Percentiles rank a stretch among this genome's conserved stretches.
phyloP scores from a whole-genome alignment of 495 filamentous ascomycete genomes.

The Thermochaetoides thermophila region DNA sequence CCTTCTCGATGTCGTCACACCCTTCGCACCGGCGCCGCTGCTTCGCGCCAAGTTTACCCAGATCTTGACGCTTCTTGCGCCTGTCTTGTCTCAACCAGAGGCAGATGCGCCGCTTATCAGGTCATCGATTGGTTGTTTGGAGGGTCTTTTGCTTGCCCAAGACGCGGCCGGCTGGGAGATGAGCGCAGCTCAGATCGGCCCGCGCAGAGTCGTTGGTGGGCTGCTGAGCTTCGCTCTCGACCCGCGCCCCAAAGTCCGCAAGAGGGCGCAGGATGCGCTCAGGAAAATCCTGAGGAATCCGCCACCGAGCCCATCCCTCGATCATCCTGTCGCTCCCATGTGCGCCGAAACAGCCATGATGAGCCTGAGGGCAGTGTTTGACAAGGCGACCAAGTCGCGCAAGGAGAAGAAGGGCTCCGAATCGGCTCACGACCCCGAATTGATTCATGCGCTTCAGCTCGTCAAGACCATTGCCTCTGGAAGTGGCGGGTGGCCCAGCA shows the following conservation, averaged over 20 bases:
- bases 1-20: conserved; percentile 80
- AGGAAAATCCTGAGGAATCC: conserved; percentile 65
- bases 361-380: conserved; percentile 54
- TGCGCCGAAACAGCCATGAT: conserved; percentile 79
- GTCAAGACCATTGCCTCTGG: conserved; percentile 74
- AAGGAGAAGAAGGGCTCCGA: conserved; percentile 51
- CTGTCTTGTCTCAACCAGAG: conserved; percentile 61
- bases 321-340: conserved; percentile 90
- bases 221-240: conserved; percentile 71
- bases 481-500: conserved; percentile 91
- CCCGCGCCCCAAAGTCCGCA: conserved; percentile 85
- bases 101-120: conserved; percentile 77
- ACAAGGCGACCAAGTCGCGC: conserved; percentile 41
- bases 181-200: conserved; percentile 66
- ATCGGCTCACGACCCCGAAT: conserved; percentile 53
- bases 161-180: conserved; percentile 79
- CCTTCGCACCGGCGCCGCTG: conserved; percentile 65
- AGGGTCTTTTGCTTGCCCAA: conserved; percentile 75
- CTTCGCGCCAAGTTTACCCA: conserved; percentile 86
- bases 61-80: conserved; percentile 75
- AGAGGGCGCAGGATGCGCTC: conserved; percentile 83
- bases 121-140: conserved; percentile 84
- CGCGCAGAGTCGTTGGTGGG: conserved; percentile 79
- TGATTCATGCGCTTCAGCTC: conserved; percentile 84
- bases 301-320: conserved; percentile 77